Evolutionary conservation across 2,329 filamentous ascomycete species (phyloP).

Genomic region (Gyromitra esculenta): DNA sequence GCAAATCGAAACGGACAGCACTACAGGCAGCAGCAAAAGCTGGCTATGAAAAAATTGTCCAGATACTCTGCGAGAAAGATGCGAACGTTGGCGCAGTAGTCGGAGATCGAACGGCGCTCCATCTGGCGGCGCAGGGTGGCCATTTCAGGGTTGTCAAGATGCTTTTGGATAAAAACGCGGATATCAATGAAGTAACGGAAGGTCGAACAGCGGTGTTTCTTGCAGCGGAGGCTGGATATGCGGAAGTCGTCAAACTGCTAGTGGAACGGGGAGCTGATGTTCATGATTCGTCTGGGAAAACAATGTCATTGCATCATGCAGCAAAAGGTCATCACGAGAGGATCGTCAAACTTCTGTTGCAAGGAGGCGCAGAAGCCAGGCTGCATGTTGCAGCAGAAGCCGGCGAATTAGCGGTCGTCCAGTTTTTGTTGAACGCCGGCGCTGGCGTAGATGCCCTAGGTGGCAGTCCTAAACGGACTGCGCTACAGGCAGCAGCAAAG

Average conservation of each 20-base stretch:
- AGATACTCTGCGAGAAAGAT: background rate
- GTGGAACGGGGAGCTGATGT: background rate
- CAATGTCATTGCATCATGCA: background rate
- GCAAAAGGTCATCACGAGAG: background rate
- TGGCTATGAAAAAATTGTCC: background rate
- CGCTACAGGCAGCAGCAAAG: slow-evolving; percentile 5
- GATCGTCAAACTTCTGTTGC: background rate
- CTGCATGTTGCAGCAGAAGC: background rate
- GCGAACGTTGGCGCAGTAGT: background rate
- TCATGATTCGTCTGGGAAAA: background rate
- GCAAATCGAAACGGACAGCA: background rate
- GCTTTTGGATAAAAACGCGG: background rate
- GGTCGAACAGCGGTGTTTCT: background rate
- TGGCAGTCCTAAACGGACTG: background rate
- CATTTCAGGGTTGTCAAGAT: background rate
- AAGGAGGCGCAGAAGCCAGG: background rate
- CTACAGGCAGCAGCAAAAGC: background rate
- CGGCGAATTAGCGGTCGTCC: background rate
- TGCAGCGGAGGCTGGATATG: background rate
- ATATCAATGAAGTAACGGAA: background rate
- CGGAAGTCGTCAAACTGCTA: background rate
- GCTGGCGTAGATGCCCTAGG: background rate
- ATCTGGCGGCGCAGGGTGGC: background rate
- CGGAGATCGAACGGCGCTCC: background rate
- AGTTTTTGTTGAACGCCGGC: background rate